Evolutionary conservation across 1,284 basidiomycete species (phyloP).

Genomic region (Trichosporon inkin): DNA sequence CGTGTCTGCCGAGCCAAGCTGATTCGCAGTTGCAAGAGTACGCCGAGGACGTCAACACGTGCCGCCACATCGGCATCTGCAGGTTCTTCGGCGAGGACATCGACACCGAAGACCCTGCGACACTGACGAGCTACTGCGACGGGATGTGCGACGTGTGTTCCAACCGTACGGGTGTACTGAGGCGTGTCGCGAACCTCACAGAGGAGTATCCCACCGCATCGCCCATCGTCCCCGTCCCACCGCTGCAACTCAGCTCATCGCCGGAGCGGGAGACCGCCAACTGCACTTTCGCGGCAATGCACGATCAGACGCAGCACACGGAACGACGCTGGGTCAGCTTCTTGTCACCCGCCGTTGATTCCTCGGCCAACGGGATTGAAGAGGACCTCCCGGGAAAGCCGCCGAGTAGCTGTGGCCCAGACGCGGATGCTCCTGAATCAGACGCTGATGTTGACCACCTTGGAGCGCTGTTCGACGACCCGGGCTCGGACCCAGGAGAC

Average conservation of each 20-base stretch:
- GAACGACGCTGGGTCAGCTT: neutral
- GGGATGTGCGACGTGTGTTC: conserved; percentile 73
- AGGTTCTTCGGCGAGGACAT: conserved; percentile 76
- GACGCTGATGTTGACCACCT: neutral
- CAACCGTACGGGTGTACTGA: conserved; percentile 26
- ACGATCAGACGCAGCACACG: neutral
- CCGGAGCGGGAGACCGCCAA: neutral
- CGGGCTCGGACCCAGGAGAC: neutral
- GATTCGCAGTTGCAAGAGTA: conserved; percentile 52
- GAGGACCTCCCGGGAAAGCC: neutral
- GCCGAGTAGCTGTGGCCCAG: neutral
- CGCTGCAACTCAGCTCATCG: neutral
- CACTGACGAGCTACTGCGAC: conserved; percentile 61
- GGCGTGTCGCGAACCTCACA: conserved; percentile 24
- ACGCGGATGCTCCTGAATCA: neutral
- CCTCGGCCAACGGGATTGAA: neutral
- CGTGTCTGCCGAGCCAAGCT: neutral
- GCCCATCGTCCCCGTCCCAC: conserved; percentile 11
- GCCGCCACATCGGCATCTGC: conserved; percentile 74
- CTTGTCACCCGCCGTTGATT: neutral
- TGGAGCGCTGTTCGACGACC: neutral
- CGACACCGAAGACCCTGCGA: conserved; percentile 54
- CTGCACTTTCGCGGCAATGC: neutral
- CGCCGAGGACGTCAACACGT: conserved; percentile 61
- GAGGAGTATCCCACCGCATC: conserved; percentile 33